phyloP scores from a whole-genome alignment of 1,284 basidiomycete species.

The Rhodotorula sp. region DNA sequence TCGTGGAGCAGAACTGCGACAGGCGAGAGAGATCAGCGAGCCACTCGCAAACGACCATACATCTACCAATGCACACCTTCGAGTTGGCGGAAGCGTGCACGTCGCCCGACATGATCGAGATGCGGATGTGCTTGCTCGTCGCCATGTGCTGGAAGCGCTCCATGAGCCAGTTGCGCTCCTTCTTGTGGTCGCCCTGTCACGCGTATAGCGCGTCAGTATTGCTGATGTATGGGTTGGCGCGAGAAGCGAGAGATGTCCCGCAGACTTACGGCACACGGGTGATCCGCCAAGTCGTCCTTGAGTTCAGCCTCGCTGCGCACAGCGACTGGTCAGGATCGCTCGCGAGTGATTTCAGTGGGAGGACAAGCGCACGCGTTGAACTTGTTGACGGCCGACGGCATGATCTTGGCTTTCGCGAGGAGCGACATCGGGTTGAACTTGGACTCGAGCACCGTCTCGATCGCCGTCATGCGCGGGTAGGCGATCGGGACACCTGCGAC shows the following conservation, averaged over 20 bases:
- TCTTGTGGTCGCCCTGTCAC: conserved; percentile 56
- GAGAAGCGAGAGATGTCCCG: not conserved
- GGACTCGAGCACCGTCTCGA: conserved; percentile 67
- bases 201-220: not conserved
- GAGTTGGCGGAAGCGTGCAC: conserved; percentile 81
- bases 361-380: conserved; percentile 61
- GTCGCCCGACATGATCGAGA: conserved; percentile 86
- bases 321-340: no score
- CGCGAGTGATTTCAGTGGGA: no score
- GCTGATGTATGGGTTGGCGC: not conserved
- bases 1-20: conserved; percentile 52
- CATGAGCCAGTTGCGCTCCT: conserved; percentile 88
- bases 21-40: not conserved
- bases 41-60: not conserved
- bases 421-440: conserved; percentile 79
- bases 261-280: conserved; percentile 49
- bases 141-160: conserved; percentile 74
- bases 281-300: conserved; percentile 73
- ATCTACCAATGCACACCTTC: conserved; percentile 7
- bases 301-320: conserved; percentile 71
- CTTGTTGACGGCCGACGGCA: conserved; percentile 49
- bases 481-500: conserved; percentile 67
- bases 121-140: conserved; percentile 61
- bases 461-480: conserved; percentile 89
- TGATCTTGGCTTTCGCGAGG: conserved; percentile 61